These are phyloP conservation scores for Nyctanthes arbortristis DNA, from an alignment of 257 asterid species.

Conservation along the genomic window DNA sequence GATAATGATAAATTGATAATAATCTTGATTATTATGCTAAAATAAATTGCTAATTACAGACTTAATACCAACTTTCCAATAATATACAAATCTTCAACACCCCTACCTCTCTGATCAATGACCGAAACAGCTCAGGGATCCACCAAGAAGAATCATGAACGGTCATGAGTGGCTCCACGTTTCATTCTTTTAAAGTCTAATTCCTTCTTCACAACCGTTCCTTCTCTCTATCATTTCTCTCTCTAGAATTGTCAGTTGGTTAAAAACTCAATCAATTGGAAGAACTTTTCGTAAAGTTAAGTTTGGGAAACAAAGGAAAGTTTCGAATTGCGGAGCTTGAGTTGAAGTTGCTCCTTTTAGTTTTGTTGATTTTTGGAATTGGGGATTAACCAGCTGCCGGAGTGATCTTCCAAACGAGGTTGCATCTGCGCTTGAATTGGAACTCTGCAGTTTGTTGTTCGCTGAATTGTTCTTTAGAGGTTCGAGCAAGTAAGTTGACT, in stretches of 20 bases:
- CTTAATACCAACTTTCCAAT: too few species aligned
- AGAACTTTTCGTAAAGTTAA: neutral
- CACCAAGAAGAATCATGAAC: too few species aligned
- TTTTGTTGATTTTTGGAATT: neutral
- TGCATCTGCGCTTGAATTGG: neutral
- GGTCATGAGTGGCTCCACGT: too few species aligned
- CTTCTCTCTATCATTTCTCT: neutral
- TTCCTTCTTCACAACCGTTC: too few species aligned
- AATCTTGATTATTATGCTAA: too few species aligned
- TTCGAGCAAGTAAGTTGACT: neutral
- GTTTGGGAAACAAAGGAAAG: neutral
- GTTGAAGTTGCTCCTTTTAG: neutral
- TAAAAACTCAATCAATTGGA: neutral
- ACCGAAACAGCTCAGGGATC: too few species aligned
- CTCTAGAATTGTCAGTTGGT: neutral
- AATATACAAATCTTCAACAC: too few species aligned
- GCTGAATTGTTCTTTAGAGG: neutral
- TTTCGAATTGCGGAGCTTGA: neutral
- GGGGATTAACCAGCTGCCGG: neutral
- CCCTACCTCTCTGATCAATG: too few species aligned
- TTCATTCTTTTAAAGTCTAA: too few species aligned
- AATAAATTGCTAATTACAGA: too few species aligned
- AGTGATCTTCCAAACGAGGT: neutral
- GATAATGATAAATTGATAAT: too few species aligned
- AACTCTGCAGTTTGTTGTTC: conserved; percentile 3